Conservation (phyloP, 257 asterid species). For the Echium plantagineum region DNA sequence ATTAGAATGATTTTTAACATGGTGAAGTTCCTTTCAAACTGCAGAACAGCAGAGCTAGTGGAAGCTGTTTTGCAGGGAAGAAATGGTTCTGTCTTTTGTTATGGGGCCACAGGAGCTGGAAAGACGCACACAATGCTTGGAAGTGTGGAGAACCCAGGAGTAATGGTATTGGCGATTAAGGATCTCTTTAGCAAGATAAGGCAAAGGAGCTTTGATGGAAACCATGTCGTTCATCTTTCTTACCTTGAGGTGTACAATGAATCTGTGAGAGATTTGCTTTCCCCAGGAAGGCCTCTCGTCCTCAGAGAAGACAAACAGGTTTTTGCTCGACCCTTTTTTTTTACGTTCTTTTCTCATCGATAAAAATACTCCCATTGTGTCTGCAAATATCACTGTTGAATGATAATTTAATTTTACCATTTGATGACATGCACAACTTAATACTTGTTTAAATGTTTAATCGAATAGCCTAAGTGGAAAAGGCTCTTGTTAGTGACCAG, state of each 20-base stretch:
- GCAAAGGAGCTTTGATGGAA: conserved; percentile 44
- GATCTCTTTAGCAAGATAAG: conserved; percentile 46
- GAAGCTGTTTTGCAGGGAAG: conserved; percentile 61
- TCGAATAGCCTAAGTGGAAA: too few relatives aligned
- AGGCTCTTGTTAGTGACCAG: too few relatives aligned
- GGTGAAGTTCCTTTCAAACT: conserved; percentile 5
- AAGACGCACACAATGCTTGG: conserved; percentile 65
- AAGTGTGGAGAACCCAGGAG: conserved; percentile 48
- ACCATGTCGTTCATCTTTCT: conserved; percentile 46
- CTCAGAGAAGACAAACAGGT: conserved; percentile 66
- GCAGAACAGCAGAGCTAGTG: conserved; percentile 63
- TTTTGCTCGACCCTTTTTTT: neutral
- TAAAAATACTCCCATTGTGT: too few relatives aligned
- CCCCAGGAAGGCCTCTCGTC: conserved; percentile 56
- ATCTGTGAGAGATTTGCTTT: conserved; percentile 51
- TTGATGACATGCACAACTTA: too few relatives aligned
- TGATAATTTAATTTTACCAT: too few relatives aligned
- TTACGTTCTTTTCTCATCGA: neutral
- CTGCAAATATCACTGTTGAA: too few relatives aligned
- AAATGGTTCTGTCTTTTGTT: conserved; percentile 60
- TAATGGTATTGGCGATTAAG: conserved; percentile 60
- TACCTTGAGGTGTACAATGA: conserved; percentile 64
- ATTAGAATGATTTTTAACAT: neutral
- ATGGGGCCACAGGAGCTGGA: conserved; percentile 69
- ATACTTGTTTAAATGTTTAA: too few relatives aligned